Evolutionary conservation across 805 yeast genomes (phyloP).

Genomic region (Candida nemodendra): DNA sequence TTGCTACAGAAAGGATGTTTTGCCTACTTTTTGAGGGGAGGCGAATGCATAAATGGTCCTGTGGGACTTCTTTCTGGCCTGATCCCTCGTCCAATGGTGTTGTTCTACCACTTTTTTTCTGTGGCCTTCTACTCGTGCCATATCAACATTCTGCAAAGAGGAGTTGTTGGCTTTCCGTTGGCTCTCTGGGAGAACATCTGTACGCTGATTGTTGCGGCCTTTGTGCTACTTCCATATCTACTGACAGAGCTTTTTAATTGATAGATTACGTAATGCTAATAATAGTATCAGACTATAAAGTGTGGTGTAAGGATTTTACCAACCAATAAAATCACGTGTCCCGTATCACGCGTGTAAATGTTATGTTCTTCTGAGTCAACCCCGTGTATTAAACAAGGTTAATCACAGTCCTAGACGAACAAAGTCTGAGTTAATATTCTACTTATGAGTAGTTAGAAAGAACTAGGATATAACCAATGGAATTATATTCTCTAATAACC

Average conservation of each 20-base stretch:
- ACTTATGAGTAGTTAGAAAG: too few relatives aligned
- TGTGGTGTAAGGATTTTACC: too few relatives aligned
- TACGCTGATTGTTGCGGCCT: slow-evolving; percentile 69
- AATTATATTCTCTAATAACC: too few relatives aligned
- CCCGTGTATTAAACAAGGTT: too few relatives aligned
- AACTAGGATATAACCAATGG: too few relatives aligned
- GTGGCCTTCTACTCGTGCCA: slow-evolving; percentile 86
- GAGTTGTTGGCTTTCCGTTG: slow-evolving; percentile 63
- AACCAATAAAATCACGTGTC: too few relatives aligned
- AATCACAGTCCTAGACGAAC: too few relatives aligned
- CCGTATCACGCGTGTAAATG: too few relatives aligned
- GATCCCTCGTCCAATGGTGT: slow-evolving; percentile 66
- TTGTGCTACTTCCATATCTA: slow-evolving; percentile 78
- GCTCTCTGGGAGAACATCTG: slow-evolving; percentile 70
- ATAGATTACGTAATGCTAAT: too few relatives aligned
- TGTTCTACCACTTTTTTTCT: slow-evolving; percentile 83
- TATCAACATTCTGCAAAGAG: slow-evolving; percentile 64
- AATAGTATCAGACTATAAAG: too few relatives aligned
- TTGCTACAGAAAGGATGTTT: slow-evolving; percentile 88
- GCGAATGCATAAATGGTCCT: slow-evolving; percentile 74
- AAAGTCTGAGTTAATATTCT: too few relatives aligned
- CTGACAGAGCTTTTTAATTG: slow-evolving; percentile 27
- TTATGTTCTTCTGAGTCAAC: too few relatives aligned
- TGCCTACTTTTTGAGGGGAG: slow-evolving; percentile 81
- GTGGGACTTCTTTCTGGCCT: slow-evolving; percentile 82